phyloP scores from a whole-genome alignment of 495 filamentous ascomycete species.

The Cercophora samala region DNA sequence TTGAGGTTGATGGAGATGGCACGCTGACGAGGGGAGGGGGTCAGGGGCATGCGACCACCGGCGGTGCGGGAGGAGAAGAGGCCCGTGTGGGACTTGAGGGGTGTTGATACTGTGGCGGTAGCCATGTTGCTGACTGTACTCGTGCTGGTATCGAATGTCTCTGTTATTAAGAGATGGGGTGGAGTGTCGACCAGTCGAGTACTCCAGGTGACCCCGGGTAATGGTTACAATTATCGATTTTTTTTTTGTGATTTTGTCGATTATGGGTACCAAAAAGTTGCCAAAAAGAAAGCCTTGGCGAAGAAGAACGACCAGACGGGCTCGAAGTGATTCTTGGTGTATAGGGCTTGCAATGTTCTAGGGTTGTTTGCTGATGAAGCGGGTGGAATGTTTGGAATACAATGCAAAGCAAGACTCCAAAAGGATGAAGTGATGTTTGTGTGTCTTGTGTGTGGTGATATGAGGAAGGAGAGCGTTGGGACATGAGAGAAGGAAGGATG shows the following conservation, averaged over 20 bases:
- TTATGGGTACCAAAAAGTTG: constrained; percentile 5
- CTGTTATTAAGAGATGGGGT: neutral
- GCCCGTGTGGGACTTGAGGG: constrained; percentile 87
- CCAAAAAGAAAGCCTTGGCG: neutral
- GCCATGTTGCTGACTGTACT: constrained; percentile 64
- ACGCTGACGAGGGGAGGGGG: constrained; percentile 74
- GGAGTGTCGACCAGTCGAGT: neutral
- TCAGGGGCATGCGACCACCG: constrained; percentile 90
- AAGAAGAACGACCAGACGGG: neutral
- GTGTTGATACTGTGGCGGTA: constrained; percentile 81
- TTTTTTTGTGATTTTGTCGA: constrained; percentile 3
- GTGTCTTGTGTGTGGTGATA: constrained; percentile 4
- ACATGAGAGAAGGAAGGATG: neutral
- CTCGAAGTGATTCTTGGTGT: constrained; percentile 1
- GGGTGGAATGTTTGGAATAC: neutral
- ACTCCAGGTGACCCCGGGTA: neutral
- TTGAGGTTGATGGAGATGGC: constrained; percentile 48
- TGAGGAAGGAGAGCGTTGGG: constrained; percentile 8
- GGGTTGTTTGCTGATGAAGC: neutral
- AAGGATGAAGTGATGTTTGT: neutral
- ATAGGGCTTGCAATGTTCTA: neutral
- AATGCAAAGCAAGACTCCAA: neutral
- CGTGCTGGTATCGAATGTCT: constrained; percentile 44
- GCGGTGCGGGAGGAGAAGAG: constrained; percentile 90
- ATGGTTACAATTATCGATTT: neutral